Evolutionary conservation across 148 eudicot genomes (phyloP).

Genomic region (Arbutus unedo): DNA sequence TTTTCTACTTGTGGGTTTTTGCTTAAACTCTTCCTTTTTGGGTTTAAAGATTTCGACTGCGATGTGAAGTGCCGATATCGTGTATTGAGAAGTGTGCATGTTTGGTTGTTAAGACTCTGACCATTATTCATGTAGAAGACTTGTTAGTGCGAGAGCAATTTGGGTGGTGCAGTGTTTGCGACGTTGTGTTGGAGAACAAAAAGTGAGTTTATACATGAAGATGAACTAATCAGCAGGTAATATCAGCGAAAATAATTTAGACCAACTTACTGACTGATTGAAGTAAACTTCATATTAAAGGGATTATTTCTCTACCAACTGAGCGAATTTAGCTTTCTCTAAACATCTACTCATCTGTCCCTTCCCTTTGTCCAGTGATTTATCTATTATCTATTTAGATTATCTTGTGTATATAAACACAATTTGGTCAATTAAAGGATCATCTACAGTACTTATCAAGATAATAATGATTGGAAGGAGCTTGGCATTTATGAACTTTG

Average conservation of each 20-base stretch:
- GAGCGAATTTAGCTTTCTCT: neutral
- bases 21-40: neutral
- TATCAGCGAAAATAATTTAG: neutral
- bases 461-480: neutral
- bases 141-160: neutral
- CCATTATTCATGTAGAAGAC: neutral
- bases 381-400: no score
- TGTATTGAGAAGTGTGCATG: neutral
- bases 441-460: neutral
- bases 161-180: neutral
- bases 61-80: neutral
- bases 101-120: neutral
- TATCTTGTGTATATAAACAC: neutral
- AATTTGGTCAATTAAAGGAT: neutral
- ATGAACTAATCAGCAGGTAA: neutral
- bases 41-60: neutral
- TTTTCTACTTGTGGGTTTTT: neutral
- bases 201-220: neutral
- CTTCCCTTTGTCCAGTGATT: no score
- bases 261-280: no score
- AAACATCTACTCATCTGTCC: no score
- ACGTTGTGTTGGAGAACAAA: neutral
- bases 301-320: neutral
- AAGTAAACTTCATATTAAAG: no score
- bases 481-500: neutral